Conservation (phyloP, 2,329 filamentous ascomycete genomes). For the Fusarium succisae region DNA sequence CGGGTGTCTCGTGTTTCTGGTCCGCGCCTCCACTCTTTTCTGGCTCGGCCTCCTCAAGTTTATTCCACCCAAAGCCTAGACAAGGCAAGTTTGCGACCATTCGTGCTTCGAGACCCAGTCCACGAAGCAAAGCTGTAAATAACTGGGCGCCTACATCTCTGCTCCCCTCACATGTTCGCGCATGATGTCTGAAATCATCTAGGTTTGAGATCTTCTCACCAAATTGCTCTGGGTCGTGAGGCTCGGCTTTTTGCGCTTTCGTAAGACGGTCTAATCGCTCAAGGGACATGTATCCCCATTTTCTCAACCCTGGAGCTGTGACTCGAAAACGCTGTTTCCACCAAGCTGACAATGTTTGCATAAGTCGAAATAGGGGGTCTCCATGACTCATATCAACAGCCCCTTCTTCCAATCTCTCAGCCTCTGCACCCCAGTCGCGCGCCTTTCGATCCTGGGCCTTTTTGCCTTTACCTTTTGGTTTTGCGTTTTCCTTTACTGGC, state of each 20-base stretch:
- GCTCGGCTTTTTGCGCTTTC: constrained; percentile 72
- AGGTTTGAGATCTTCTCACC: constrained; percentile 79
- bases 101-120: constrained; percentile 81
- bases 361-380: constrained; percentile 80
- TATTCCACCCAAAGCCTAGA: constrained; percentile 90
- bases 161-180: constrained; percentile 79
- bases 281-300: constrained; percentile 87
- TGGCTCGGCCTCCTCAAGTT: constrained; percentile 77
- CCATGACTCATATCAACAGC: constrained; percentile 81
- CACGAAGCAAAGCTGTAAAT: constrained; percentile 85
- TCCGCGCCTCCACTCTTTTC: constrained; percentile 50
- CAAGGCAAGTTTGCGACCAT: constrained; percentile 88
- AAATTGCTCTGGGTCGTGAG: constrained; percentile 70
- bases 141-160: constrained; percentile 89
- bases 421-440: constrained; percentile 76
- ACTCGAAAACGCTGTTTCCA: constrained; percentile 88
- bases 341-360: constrained; percentile 81
- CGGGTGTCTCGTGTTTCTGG: background rate
- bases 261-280: constrained; percentile 77
- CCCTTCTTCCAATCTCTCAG: constrained; percentile 74
- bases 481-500: constrained; percentile 39
- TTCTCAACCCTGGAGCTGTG: constrained; percentile 82
- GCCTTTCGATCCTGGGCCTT: constrained; percentile 48
- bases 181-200: constrained; percentile 73
- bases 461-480: constrained; percentile 52